phyloP scores from a whole-genome alignment of 129 eudicot species.

The Pulicaria dysenterica region DNA sequence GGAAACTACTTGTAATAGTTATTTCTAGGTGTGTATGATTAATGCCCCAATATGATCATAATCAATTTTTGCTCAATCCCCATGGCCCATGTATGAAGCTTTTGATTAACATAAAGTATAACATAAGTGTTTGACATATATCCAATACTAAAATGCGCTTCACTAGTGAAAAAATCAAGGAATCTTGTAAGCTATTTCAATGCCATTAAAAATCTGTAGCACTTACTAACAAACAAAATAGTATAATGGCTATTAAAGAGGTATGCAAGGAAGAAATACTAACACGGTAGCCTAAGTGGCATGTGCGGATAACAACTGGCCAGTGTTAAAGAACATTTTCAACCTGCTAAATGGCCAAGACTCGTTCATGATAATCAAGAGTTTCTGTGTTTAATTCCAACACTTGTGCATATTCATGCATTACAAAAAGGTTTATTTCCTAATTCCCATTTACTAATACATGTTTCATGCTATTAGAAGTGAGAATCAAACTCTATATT shows the following conservation, averaged over 20 bases:
- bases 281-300: neutral
- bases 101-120: too few species aligned
- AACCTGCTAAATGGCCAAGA: constrained; percentile 4
- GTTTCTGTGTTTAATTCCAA: neutral
- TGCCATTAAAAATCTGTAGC: neutral
- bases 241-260: neutral
- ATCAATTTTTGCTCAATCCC: too few species aligned
- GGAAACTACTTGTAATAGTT: too few species aligned
- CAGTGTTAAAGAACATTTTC: neutral
- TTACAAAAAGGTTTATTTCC: neutral
- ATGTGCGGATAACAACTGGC: neutral
- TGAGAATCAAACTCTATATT: neutral
- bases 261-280: neutral
- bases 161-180: too few species aligned
- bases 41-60: too few species aligned
- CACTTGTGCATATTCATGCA: neutral
- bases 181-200: neutral
- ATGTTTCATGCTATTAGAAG: constrained; percentile 18
- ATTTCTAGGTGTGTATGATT: too few species aligned
- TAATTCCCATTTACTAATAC: neutral
- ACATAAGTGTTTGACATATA: too few species aligned
- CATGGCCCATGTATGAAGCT: too few species aligned
- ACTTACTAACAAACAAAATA: neutral
- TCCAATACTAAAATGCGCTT: too few species aligned
- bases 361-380: constrained; percentile 3